phyloP scores from a whole-genome alignment of 208 protist genomes.

The Leishmania tropica region DNA sequence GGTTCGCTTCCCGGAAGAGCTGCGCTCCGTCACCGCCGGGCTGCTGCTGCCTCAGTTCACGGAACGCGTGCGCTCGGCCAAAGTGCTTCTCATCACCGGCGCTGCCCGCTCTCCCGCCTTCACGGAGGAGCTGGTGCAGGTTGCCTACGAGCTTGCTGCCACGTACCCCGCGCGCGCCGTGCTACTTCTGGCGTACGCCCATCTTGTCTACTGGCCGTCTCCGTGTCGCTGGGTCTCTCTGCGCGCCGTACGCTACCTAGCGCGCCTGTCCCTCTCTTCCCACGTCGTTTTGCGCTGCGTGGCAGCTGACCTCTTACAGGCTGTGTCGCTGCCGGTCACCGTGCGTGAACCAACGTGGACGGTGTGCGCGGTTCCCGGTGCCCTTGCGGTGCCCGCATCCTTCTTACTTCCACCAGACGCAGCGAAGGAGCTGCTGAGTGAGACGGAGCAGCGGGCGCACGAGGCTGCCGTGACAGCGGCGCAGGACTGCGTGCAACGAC shows the following conservation, averaged over 20 bases:
- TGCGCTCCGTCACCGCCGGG: constrained; percentile 12
- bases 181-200: constrained; percentile 16
- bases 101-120: constrained; percentile 14
- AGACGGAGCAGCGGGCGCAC: constrained; percentile 5
- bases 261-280: constrained; percentile 6
- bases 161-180: constrained; percentile 24
- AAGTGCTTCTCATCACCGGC: background rate
- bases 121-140: constrained; percentile 22
- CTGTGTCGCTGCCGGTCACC: constrained; percentile 11
- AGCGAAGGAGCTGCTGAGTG: background rate
- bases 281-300: constrained; percentile 22
- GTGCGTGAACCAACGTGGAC: constrained; percentile 5
- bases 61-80: background rate
- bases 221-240: constrained; percentile 14
- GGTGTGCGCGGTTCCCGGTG: background rate
- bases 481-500: constrained; percentile 4
- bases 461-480: constrained; percentile 4
- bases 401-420: constrained; percentile 7
- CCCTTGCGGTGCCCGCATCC: background rate
- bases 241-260: constrained; percentile 8
- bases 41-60: constrained; percentile 9
- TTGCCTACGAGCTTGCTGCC: constrained; percentile 17
- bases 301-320: constrained; percentile 19
- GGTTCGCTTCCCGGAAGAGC: constrained; percentile 23
- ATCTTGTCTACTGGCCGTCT: constrained; percentile 22